These are phyloP conservation scores for Neurospora africana DNA, from an alignment of 495 filamentous ascomycete genomes.

Conservation along the genomic window DNA sequence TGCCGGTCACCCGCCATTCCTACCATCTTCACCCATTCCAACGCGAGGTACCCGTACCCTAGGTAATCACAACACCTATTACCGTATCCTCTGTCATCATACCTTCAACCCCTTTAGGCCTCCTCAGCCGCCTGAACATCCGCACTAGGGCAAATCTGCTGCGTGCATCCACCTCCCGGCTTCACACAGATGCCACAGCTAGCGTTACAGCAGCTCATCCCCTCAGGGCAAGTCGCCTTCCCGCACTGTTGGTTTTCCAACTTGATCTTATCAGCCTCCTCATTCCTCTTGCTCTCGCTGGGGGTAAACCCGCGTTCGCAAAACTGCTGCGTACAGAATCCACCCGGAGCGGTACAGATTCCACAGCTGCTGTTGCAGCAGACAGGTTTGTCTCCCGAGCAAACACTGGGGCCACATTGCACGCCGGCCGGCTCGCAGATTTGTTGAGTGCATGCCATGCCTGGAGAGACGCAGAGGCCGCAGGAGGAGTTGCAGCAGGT, in stretches of 20 bases:
- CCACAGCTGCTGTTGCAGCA: constrained; percentile 5
- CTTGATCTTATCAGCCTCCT: not conserved
- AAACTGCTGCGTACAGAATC: constrained; percentile 11
- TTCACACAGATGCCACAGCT: constrained; percentile 13
- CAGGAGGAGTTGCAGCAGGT: constrained; percentile 9
- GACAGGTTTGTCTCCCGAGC: not conserved
- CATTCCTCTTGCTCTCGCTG: not conserved
- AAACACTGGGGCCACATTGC: not conserved
- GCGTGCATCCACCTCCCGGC: constrained; percentile 13
- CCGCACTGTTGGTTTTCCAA: constrained; percentile 6
- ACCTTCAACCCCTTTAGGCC: not conserved
- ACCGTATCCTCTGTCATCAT: not conserved
- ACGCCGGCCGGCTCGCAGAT: not conserved
- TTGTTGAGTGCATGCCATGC: not conserved
- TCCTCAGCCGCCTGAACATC: not conserved
- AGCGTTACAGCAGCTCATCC: constrained; percentile 14
- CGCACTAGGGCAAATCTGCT: constrained; percentile 5
- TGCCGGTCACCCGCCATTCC: not conserved
- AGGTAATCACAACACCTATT: not conserved
- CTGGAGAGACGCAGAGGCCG: constrained; percentile 8
- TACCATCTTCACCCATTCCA: not conserved
- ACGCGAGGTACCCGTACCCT: not conserved
- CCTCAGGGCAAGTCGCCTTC: constrained; percentile 4
- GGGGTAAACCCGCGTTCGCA: constrained; percentile 2
- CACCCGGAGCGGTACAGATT: constrained; percentile 10